Evolutionary conservation across 805 yeast genomes (phyloP).

Genomic region (Yarrowia deformans): DNA sequence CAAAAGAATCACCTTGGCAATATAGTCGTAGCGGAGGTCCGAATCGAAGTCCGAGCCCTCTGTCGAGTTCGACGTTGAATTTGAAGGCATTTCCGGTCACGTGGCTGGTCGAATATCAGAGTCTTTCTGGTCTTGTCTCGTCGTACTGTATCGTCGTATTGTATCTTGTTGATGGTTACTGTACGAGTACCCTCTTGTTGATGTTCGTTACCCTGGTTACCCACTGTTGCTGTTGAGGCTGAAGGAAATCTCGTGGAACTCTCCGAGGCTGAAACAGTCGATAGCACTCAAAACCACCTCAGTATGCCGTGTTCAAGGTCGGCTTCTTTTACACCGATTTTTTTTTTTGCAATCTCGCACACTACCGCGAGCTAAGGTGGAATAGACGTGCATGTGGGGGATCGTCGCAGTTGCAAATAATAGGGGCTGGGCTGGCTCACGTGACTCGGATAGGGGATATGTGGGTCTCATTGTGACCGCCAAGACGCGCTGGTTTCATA

Average conservation of each 20-base stretch:
- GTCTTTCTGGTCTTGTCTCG: neutral
- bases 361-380: constrained; percentile 3
- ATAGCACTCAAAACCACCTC: neutral
- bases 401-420: neutral
- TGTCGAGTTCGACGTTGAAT: constrained; percentile 37
- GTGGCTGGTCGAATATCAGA: neutral
- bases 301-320: neutral
- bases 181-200: too few species aligned
- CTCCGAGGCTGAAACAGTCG: neutral
- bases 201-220: neutral
- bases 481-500: too few species aligned
- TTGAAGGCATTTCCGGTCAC: constrained; percentile 5
- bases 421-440: constrained; percentile 3
- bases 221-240: neutral
- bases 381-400: constrained; percentile 23
- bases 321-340: neutral
- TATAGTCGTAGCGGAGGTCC: constrained; percentile 48
- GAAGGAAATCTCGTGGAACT: neutral
- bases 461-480: too few species aligned
- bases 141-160: neutral
- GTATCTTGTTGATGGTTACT: too few species aligned
- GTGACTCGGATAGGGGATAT: neutral
- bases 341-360: constrained; percentile 23
- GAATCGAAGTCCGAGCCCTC: constrained; percentile 42
- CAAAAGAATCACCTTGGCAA: constrained; percentile 53